A percentile compares a stretch with the other conserved stretches of the same genome.
These are phyloP conservation scores for Astrephomene gubernaculifera DNA, from an alignment of 139 green algal genomes.

Conservation along the genomic window DNA sequence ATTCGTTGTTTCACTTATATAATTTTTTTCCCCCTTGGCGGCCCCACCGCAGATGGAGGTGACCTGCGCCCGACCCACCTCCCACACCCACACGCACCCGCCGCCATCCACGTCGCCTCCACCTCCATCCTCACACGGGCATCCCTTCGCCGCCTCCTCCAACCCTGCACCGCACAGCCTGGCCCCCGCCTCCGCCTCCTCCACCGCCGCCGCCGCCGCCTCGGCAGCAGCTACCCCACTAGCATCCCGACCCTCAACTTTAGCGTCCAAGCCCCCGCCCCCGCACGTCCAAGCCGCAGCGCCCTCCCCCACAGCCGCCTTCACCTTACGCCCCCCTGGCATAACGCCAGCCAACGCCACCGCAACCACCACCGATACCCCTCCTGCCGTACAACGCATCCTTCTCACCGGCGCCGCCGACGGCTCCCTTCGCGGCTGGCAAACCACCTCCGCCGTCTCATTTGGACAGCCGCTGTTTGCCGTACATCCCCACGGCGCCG, in stretches of 20 bases:
- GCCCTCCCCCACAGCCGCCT: background rate
- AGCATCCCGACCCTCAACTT: background rate
- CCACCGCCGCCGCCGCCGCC: no score
- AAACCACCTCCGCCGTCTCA: background rate
- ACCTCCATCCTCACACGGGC: no score
- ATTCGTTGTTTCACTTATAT: no score
- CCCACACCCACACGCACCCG: no score
- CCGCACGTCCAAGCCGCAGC: background rate
- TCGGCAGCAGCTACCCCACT: background rate
- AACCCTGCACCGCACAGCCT: no score
- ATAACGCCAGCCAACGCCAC: background rate
- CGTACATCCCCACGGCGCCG: constrained; percentile 22
- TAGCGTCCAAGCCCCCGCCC: background rate
- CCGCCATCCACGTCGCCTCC: no score
- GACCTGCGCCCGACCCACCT: no score
- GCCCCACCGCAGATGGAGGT: no score
- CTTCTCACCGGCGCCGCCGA: constrained; percentile 9
- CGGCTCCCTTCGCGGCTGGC: constrained; percentile 24
- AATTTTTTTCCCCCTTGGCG: no score
- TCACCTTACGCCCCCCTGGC: background rate
- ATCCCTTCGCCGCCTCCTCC: no score
- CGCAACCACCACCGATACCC: background rate
- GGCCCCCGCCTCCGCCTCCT: no score
- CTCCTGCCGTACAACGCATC: background rate
- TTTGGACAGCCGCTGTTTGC: constrained; percentile 18